Evolutionary conservation across 73 alveolate genomes (phyloP).

Genomic region (Blepharisma stoltei): DNA sequence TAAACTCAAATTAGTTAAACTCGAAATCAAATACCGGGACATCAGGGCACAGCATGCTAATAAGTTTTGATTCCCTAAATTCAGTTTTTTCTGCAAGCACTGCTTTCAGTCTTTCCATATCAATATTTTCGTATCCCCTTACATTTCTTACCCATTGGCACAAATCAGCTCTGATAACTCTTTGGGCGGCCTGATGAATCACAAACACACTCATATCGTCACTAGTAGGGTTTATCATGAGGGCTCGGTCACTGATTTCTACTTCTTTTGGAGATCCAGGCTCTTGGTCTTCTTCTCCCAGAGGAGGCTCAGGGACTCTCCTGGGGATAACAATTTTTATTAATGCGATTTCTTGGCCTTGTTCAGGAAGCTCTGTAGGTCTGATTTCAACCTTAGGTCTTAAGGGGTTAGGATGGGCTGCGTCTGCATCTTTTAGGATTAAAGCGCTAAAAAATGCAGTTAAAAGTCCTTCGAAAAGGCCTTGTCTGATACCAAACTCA

Average conservation of each 20-base stretch:
- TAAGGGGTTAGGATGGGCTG: slow-evolving; percentile 33
- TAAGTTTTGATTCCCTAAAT: background rate
- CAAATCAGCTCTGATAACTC: slow-evolving; percentile 51
- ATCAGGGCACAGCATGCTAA: background rate
- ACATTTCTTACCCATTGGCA: slow-evolving; percentile 28
- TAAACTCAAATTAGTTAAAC: too few species aligned
- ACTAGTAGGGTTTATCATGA: slow-evolving; percentile 46
- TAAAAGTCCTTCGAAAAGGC: slow-evolving; percentile 12
- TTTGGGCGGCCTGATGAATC: slow-evolving; percentile 53
- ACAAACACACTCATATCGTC: slow-evolving; percentile 44
- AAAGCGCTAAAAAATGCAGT: slow-evolving; percentile 13
- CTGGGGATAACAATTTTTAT: slow-evolving; percentile 52
- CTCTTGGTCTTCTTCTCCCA: slow-evolving; percentile 29
- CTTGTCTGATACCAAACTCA: slow-evolving; percentile 26
- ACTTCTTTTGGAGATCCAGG: slow-evolving; percentile 44
- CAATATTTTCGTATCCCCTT: slow-evolving; percentile 3
- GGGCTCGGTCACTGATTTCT: slow-evolving; percentile 51
- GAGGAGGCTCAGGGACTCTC: slow-evolving; percentile 29
- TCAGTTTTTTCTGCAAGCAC: background rate
- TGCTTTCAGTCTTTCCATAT: background rate
- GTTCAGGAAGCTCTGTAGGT: slow-evolving; percentile 32
- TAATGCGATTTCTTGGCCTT: slow-evolving; percentile 46
- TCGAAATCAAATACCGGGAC: slow-evolving; percentile 17
- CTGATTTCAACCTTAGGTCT: background rate
- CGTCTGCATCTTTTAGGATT: slow-evolving; percentile 45